Evolutionary conservation across 164 flowering plant species (phyloP).

Genomic region (Vitis rotundifolia): DNA sequence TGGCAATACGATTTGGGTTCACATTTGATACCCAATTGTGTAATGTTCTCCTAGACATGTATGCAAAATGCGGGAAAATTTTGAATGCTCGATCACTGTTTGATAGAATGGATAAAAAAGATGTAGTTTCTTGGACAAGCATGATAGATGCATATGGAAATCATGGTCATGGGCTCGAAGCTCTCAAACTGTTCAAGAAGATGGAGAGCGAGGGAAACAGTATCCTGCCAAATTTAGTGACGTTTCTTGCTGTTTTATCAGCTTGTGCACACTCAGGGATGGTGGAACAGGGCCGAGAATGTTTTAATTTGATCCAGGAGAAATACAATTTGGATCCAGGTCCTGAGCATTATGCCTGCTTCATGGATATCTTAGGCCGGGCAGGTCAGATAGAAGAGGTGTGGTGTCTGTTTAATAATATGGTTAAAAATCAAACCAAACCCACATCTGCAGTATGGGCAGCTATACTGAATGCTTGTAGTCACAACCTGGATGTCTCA

Average conservation of each 20-base stretch:
- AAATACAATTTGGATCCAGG: conserved; percentile 37
- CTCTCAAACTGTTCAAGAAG: conserved; percentile 38
- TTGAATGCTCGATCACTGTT: conserved; percentile 30
- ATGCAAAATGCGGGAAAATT: conserved; percentile 55
- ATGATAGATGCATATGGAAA: conserved; percentile 51
- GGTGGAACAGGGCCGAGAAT: conserved; percentile 41
- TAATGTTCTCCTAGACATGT: conserved; percentile 50
- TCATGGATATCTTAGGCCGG: conserved; percentile 51
- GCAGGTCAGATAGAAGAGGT: conserved; percentile 47
- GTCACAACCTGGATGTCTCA: conserved; percentile 34
- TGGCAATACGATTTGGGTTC: conserved; percentile 42
- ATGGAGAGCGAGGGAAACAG: conserved; percentile 31
- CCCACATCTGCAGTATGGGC: conserved; percentile 40
- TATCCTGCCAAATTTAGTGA: conserved; percentile 44
- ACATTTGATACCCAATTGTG: conserved; percentile 41
- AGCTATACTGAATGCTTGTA: conserved; percentile 53
- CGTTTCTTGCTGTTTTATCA: conserved; percentile 52
- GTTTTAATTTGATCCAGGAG: conserved; percentile 31
- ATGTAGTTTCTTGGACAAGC: conserved; percentile 55
- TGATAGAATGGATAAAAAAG: conserved; percentile 26
- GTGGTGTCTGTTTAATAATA: conserved; percentile 40
- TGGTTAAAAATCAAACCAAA: conserved; percentile 22
- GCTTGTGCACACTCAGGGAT: conserved; percentile 66
- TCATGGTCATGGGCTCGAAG: conserved; percentile 50
- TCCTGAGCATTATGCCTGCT: conserved; percentile 56